phyloP scores from a whole-genome alignment of 768 basidiomycete genomes.

The Arthromyces matolae region DNA sequence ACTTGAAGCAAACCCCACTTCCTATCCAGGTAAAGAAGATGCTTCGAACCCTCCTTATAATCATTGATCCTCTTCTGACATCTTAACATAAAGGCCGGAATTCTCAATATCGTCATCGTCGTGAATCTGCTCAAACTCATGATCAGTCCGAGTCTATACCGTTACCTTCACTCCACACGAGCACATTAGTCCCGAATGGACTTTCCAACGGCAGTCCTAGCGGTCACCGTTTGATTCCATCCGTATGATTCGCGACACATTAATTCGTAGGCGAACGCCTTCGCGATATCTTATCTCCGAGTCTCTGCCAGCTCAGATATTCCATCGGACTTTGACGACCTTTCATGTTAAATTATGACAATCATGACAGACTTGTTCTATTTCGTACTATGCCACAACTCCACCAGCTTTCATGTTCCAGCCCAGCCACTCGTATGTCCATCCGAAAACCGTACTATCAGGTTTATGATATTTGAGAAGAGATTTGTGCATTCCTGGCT shows the following conservation, averaged over 20 bases:
- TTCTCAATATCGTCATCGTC: constrained; percentile 1
- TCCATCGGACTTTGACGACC: too few species aligned
- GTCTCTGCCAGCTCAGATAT: too few species aligned
- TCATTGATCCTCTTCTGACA: constrained; percentile 12
- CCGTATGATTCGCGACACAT: too few species aligned
- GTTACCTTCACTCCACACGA: neutral
- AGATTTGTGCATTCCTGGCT: constrained; percentile 39
- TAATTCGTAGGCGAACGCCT: too few species aligned
- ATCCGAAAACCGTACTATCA: constrained; percentile 36
- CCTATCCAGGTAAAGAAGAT: too few species aligned
- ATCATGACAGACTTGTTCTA: too few species aligned
- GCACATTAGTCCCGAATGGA: neutral
- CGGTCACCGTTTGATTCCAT: too few species aligned
- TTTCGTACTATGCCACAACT: constrained; percentile 16
- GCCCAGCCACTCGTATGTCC: constrained; percentile 42
- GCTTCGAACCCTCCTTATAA: constrained; percentile 17
- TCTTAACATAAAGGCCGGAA: neutral
- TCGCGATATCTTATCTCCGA: too few species aligned
- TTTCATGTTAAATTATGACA: too few species aligned
- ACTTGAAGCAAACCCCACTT: too few species aligned
- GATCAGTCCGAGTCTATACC: neutral
- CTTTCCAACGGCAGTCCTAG: too few species aligned
- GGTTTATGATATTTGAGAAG: constrained; percentile 19
- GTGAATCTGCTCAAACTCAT: constrained; percentile 10
- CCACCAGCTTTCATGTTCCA: constrained; percentile 38